Base-by-base conservation (phyloP, 495 filamentous ascomycete genomes). In the Trichocladium uniseriatum region DNA sequence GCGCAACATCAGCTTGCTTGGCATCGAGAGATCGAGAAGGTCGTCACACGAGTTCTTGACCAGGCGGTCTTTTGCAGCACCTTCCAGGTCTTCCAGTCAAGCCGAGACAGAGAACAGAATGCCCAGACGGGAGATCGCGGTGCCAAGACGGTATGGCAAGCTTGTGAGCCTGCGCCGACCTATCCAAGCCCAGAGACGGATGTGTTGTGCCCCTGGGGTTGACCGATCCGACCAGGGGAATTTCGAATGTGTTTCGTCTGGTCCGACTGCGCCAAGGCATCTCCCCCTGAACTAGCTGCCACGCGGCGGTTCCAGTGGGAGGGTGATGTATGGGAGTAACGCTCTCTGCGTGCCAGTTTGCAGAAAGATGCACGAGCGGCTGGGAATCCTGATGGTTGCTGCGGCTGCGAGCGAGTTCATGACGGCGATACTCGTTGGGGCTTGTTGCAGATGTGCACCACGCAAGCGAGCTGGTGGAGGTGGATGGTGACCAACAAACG, bases 121-220 rank as follows among this genome's bases (percentile, higher is more conserved):
- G 57, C 57, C 59, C 54, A 60, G 59, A 51, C 59, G 57, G 51
- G 59, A 62, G 59, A 62, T 62, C 59, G 56, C 54, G 56, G 47
- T 53, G 56, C 56, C 56, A 58, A 58, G 56, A 32, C 48, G 43
- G 43, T 45, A 20, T 6, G 36, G 38, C 22, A 15, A 39, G 44
- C 38, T 40, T 52, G 51, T 40, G 43, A 49, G 28, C 36, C 39
- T 42, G 21, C 21, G 29, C 28, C 15, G 29, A 5, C 29, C 54
- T 45, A 24, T 46, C 20, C 35, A 42, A 11, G 8, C 19, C 9
- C 6, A 19, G 20, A n/a, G 22, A 34, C 19, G 40, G 14, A 13
- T 29, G 32, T 24, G 24, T 39, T 49, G 52, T 45, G 53, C 28
- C 15, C 22, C 16, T 39, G 24, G 11, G 35, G 31, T 32, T 15